Evolutionary conservation across 345 rosid genomes (phyloP).

Genomic region (Murraya koenigii): DNA sequence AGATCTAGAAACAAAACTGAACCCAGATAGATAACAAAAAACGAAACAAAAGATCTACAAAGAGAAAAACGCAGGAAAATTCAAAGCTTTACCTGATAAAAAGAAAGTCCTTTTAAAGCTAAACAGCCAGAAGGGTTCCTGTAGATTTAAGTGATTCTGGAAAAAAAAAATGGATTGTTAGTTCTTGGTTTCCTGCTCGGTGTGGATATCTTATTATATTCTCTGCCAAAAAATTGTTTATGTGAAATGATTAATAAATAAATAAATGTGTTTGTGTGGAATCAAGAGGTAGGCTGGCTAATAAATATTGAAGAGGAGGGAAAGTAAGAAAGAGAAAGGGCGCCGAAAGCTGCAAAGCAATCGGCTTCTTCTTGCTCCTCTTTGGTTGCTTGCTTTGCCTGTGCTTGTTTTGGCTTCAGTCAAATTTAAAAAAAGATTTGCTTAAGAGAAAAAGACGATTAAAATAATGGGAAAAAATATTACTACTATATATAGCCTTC

Average conservation of each 20-base stretch:
- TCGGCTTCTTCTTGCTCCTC: slow-evolving; percentile 12
- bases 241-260: neutral
- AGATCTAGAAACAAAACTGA: slow-evolving; percentile 23
- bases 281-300: neutral
- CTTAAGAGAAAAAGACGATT: neutral
- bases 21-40: slow-evolving; percentile 11
- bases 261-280: neutral
- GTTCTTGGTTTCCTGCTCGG: neutral
- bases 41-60: slow-evolving; percentile 26
- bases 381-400: neutral
- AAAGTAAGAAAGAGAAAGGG: slow-evolving; percentile 20
- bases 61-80: slow-evolving; percentile 5
- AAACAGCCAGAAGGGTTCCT: slow-evolving; percentile 11
- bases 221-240: neutral
- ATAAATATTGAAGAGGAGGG: neutral
- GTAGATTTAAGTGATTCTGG: slow-evolving; percentile 19
- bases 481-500: neutral
- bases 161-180: slow-evolving; percentile 2
- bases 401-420: slow-evolving; percentile 11
- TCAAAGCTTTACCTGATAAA: slow-evolving; percentile 22
- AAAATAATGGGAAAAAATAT: neutral
- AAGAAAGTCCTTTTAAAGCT: neutral
- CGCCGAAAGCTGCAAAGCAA: slow-evolving; percentile 45
- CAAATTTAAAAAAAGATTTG: slow-evolving; percentile 21
- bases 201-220: slow-evolving; percentile 17